phyloP scores from a whole-genome alignment of 768 basidiomycete genomes.

The Termitomyces sp. region DNA sequence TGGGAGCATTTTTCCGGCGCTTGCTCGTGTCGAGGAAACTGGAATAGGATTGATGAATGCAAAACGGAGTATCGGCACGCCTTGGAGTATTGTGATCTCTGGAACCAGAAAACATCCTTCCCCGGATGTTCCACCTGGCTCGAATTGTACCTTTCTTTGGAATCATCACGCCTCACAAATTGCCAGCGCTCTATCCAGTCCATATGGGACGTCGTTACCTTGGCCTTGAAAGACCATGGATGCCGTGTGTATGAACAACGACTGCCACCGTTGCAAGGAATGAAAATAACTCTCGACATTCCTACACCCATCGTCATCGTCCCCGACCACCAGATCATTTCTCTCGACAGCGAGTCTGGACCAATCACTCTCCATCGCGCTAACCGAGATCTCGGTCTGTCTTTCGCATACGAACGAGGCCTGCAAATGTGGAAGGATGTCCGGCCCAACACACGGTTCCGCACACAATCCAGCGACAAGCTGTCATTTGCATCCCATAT shows the following conservation, averaged over 20 bases:
- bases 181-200: constrained; percentile 13
- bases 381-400: constrained; percentile 28
- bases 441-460: constrained; percentile 1
- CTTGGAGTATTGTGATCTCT: constrained; percentile 2
- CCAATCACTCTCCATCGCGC: constrained; percentile 16
- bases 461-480: neutral
- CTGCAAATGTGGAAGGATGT: constrained; percentile 10
- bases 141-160: constrained; percentile 38
- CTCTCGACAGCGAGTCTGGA: neutral
- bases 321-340: constrained; percentile 2
- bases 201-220: constrained; percentile 39
- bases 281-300: constrained; percentile 6
- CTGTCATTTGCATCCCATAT: constrained; percentile 1
- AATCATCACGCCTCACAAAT: constrained; percentile 19
- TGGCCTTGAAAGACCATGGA: constrained; percentile 36
- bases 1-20: constrained; percentile 49
- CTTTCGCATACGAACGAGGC: constrained; percentile 21
- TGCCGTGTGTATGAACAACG: constrained; percentile 29
- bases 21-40: constrained; percentile 35
- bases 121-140: constrained; percentile 41
- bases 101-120: constrained; percentile 23
- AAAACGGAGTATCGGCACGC: constrained; percentile 1
- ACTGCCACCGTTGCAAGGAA: constrained; percentile 8
- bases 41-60: neutral
- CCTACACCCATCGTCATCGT: constrained; percentile 16